Evolutionary conservation across 1,139 yeast genomes (phyloP).

Genomic region (Cylindricascospora bacillispora): DNA sequence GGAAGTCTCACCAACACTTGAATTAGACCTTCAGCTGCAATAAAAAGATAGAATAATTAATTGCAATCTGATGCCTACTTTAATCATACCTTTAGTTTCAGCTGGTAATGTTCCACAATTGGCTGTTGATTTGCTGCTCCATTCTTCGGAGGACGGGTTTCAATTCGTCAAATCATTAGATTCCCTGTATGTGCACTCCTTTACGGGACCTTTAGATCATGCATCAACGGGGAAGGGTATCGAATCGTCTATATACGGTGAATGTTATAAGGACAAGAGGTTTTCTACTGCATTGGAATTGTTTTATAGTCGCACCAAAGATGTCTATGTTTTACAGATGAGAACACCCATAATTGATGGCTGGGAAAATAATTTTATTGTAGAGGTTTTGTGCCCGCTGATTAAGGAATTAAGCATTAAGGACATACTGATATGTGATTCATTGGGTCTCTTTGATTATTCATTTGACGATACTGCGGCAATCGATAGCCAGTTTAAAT

Average conservation of each 20-base stretch:
- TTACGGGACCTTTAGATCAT: conserved; percentile 66
- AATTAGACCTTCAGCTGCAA: too few relatives aligned
- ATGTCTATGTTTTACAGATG: conserved; percentile 57
- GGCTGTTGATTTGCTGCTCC: conserved; percentile 59
- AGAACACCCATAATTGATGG: conserved; percentile 76
- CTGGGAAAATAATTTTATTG: conserved; percentile 38
- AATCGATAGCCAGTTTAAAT: conserved; percentile 4
- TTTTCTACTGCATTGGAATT: conserved; percentile 53
- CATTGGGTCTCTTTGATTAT: conserved; percentile 55
- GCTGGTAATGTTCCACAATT: conserved; percentile 87
- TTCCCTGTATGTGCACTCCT: conserved; percentile 58
- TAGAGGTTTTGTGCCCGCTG: conserved; percentile 41
- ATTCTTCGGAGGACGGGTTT: conserved; percentile 38
- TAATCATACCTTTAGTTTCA: conserved; percentile 69
- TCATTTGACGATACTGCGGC: conserved; percentile 7
- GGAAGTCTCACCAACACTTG: too few relatives aligned
- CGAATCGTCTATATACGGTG: conserved; percentile 4
- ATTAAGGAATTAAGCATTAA: conserved; percentile 30
- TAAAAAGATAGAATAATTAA: too few relatives aligned
- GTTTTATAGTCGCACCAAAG: conserved; percentile 30
- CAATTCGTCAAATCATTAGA: conserved; percentile 43
- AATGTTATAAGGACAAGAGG: conserved; percentile 3
- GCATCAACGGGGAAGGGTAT: conserved; percentile 18
- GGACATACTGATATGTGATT: conserved; percentile 49
- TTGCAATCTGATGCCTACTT: too few relatives aligned